phyloP scores from a whole-genome alignment of 768 basidiomycete genomes.

The Tubosaeta sp. region DNA sequence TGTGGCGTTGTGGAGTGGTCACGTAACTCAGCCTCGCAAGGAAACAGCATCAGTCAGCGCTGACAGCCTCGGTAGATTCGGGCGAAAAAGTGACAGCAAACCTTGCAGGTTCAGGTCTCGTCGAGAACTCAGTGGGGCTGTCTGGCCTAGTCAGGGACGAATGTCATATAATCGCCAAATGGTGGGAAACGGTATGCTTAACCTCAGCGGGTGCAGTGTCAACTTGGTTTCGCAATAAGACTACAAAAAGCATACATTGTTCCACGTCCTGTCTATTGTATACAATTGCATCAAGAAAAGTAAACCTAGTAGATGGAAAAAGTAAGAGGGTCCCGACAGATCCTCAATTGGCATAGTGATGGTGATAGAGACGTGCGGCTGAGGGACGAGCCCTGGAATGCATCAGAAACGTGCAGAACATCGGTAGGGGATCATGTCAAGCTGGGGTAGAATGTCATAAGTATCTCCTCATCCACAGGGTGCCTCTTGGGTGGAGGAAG shows the following conservation, averaged over 20 bases:
- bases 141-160: background rate
- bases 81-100: constrained; percentile 3
- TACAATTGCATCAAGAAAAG: constrained; percentile 26
- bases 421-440: constrained; percentile 21
- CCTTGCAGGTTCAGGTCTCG: background rate
- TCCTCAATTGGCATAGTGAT: constrained; percentile 6
- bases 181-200: background rate
- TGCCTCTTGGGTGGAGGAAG: constrained; percentile 61
- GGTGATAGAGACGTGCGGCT: constrained; percentile 2
- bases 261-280: constrained; percentile 18
- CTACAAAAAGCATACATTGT: constrained; percentile 18
- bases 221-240: background rate
- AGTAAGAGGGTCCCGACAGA: constrained; percentile 11
- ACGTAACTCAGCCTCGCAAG: constrained; percentile 2
- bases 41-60: constrained; percentile 3
- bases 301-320: background rate
- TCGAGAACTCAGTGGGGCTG: background rate
- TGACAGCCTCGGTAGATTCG: constrained; percentile 1
- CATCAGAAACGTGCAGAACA: constrained; percentile 5
- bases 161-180: constrained; percentile 1
- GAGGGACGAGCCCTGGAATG: constrained; percentile 8
- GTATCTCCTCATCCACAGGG: constrained; percentile 64
- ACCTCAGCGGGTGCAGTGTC: background rate
- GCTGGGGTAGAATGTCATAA: constrained; percentile 52
- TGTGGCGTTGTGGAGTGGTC: constrained; percentile 23